These are phyloP conservation scores for Setomelanomma holmii DNA, from an alignment of 2,329 filamentous ascomycete genomes.

Conservation along the genomic window DNA sequence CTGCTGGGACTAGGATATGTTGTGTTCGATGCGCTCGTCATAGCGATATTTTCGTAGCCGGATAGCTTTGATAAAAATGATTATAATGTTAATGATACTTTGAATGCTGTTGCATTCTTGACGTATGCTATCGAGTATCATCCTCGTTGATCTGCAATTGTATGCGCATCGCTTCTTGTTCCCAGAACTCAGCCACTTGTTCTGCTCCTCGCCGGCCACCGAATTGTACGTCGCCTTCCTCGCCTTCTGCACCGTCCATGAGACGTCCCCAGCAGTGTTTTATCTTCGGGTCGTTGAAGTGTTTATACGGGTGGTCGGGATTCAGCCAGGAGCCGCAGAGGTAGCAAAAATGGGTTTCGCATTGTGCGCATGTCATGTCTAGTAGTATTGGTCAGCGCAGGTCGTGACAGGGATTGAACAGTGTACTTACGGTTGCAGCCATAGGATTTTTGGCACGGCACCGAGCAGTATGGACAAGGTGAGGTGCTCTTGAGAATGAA, in stretches of 20 bases:
- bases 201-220: constrained; percentile 53
- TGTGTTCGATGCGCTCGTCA: background rate
- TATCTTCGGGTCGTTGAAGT: constrained; percentile 78
- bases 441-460: constrained; percentile 85
- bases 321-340: constrained; percentile 88
- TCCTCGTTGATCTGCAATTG: constrained; percentile 50
- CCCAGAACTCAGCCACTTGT: constrained; percentile 49
- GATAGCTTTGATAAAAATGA: background rate
- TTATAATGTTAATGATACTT: background rate
- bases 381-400: constrained; percentile 62
- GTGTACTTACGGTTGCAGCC: constrained; percentile 97
- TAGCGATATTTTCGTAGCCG: background rate
- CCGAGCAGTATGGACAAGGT: constrained; percentile 85
- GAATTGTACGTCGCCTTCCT: constrained; percentile 59
- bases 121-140: constrained; percentile 14
- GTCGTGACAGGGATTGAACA: no score
- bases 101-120: background rate
- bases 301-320: constrained; percentile 80
- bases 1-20: background rate
- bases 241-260: constrained; percentile 88
- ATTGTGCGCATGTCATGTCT: constrained; percentile 92
- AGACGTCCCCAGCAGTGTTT: constrained; percentile 78
- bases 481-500: constrained; percentile 84
- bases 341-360: constrained; percentile 93
- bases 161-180: constrained; percentile 44